phyloP scores from a whole-genome alignment of 495 filamentous ascomycete species.

The Amphirosellinia nigrospora region DNA sequence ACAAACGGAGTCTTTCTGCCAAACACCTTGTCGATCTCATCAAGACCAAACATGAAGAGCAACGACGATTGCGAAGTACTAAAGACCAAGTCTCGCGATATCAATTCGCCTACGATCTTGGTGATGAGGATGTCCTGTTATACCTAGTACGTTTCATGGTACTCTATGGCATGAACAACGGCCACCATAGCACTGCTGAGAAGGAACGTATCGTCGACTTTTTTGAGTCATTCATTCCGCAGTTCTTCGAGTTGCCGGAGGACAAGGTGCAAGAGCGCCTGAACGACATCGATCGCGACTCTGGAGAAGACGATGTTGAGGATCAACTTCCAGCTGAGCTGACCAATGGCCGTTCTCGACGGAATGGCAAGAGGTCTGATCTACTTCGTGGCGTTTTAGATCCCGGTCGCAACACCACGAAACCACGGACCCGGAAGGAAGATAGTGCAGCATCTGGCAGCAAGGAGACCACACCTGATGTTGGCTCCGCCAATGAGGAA shows the following conservation, averaged over 20 bases:
- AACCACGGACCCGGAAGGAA: conserved; percentile 69
- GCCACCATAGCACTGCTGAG: conserved; percentile 71
- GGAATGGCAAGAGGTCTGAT: conserved; percentile 75
- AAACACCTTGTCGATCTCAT: conserved; percentile 88
- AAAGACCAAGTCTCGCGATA: conserved; percentile 65
- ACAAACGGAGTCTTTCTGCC: conserved; percentile 87
- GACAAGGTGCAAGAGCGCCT: conserved; percentile 78
- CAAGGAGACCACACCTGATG: conserved; percentile 85
- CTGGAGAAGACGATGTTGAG: conserved; percentile 72
- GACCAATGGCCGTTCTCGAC: conserved; percentile 67
- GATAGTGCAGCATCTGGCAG: conserved; percentile 74
- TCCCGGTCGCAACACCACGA: conserved; percentile 69
- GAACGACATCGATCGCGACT: conserved; percentile 68
- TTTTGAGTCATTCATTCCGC: conserved; percentile 83
- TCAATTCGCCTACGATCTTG: conserved; percentile 75
- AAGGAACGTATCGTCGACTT: conserved; percentile 79
- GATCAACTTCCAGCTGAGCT: conserved; percentile 61
- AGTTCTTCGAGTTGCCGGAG: conserved; percentile 85
- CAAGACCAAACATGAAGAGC: conserved; percentile 85
- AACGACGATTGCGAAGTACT: conserved; percentile 67
- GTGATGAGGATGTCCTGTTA: conserved; percentile 78
- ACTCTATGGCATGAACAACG: conserved; percentile 71
- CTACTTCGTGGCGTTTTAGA: conserved; percentile 88
- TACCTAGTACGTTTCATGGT: conserved; percentile 83
- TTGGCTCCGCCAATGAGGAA: conserved; percentile 72